Evolutionary conservation across 2,329 filamentous ascomycete genomes (phyloP), one percentile per base, ranked within the genome.

Genomic region (Arthrocladium fulminans): DNA sequence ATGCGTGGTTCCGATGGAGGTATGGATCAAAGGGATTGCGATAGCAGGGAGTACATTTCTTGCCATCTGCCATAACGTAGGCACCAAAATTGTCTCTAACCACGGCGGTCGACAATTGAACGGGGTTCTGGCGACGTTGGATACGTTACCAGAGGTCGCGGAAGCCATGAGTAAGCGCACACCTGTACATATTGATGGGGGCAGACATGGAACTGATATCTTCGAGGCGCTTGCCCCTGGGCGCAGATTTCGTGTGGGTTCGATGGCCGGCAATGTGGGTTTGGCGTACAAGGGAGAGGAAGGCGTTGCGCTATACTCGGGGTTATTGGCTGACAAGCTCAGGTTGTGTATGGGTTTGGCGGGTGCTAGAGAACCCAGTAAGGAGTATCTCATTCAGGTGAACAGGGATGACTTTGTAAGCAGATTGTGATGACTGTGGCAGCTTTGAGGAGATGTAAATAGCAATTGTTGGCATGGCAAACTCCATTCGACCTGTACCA

Each of bases 171-270:
- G 48, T 15, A 49, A 54, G 7, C 52, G 49, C 20, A 54, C 62
- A 17, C 61, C 61, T 1, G 56, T 64, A 3, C 71, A 83, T 13
- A 54, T 66, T 37, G 82, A 85, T 56, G 74, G 70, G 9, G 76
- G 77, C 0, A 59, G 77, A 32, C 70, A 72, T 12, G 77, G 75
- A 0, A 73, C 70, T 0, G 77, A 81, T 58, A 68, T 79, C 9
- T 73, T 80, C 63, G 80, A 80, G 59, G 76, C 76, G 1, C n/a
- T 60, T 77, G 2, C 71, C 72, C 2, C 59, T 77, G 2, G 74
- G 73, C 2, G 74, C 73, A 0, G 65, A 74, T 46, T 75, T 65
- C 59, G 71, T 64, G 50, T 77, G 63, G 70, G 61, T 74, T 6
- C 73, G 74, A 0, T 56, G 73, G 15, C 67, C 70, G 4, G 63